Conservation (phyloP, 352 stramenopile species). For the Phytophthora idaei region DNA sequence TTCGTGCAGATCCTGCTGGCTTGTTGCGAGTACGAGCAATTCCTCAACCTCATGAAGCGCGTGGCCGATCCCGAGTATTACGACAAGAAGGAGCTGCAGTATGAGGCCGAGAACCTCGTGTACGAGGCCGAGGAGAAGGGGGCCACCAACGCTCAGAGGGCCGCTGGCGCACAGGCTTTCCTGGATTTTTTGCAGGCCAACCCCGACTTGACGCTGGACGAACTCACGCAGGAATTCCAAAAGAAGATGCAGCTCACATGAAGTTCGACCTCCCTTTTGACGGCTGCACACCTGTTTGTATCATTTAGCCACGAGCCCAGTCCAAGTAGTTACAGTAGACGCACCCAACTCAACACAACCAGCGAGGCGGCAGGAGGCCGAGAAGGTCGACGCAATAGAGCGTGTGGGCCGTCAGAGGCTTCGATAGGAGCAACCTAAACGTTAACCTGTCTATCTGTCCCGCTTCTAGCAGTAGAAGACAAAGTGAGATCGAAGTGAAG, state of each 20-base stretch:
- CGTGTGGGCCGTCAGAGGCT: slow-evolving; percentile 1
- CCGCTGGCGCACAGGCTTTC: slow-evolving; percentile 64
- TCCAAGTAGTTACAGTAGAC: slow-evolving; percentile 40
- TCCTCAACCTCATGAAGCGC: slow-evolving; percentile 85
- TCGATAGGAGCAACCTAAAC: slow-evolving; percentile 19
- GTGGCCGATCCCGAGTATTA: slow-evolving; percentile 81
- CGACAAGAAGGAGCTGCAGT: slow-evolving; percentile 80
- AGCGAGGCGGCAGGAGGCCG: slow-evolving; percentile 27
- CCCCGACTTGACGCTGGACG: slow-evolving; percentile 67
- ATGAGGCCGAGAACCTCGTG: slow-evolving; percentile 65
- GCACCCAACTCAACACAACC: slow-evolving; percentile 26
- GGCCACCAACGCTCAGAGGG: slow-evolving; percentile 31
- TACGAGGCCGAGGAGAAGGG: slow-evolving; percentile 54
- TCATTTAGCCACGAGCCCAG: slow-evolving; percentile 37
- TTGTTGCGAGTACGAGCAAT: slow-evolving; percentile 86
- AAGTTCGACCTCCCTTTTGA: slow-evolving; percentile 14
- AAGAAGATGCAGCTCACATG: slow-evolving; percentile 70
- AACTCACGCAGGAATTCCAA: slow-evolving; percentile 78
- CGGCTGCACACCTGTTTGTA: slow-evolving; percentile 37
- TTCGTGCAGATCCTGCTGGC: slow-evolving; percentile 83
- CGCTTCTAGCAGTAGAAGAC: slow-evolving; percentile 13
- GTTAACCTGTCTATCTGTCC: slow-evolving; percentile 9
- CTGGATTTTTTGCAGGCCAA: slow-evolving; percentile 77
- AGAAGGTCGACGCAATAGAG: slow-evolving; percentile 24
- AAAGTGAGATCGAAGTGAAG: slow-evolving; percentile 37